phyloP scores from a whole-genome alignment of 495 filamentous ascomycete genomes.

The Evernia prunastri region DNA sequence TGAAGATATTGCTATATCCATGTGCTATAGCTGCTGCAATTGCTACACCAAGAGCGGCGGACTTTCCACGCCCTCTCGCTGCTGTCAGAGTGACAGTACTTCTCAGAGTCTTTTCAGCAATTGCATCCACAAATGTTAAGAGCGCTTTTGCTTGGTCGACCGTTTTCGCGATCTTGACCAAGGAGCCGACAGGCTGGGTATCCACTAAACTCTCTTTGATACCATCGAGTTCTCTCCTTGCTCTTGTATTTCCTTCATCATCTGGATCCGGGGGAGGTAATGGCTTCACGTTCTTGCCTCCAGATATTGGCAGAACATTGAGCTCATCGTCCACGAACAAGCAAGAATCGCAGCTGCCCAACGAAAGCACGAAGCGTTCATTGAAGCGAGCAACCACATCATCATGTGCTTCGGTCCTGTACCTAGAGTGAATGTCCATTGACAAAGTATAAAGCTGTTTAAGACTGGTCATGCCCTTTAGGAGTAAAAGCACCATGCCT shows the following conservation, averaged over 20 bases:
- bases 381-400: conserved; percentile 97
- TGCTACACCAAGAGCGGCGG: conserved; percentile 87
- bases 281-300: conserved; percentile 83
- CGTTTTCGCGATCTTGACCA: conserved; percentile 79
- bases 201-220: conserved; percentile 85
- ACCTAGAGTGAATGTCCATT: conserved; percentile 97
- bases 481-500: conserved; percentile 77
- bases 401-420: conserved; percentile 91
- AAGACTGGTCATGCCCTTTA: conserved; percentile 95
- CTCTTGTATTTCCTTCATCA: conserved; percentile 56
- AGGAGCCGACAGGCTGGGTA: conserved; percentile 74
- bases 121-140: conserved; percentile 91
- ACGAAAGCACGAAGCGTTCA: conserved; percentile 91
- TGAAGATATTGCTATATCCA: conserved; percentile 99
- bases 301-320: conserved; percentile 95
- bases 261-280: conserved; percentile 63
- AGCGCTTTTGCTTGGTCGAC: conserved; percentile 94
- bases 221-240: conserved; percentile 70
- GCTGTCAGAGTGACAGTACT: conserved; percentile 93
- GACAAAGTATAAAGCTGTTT: conserved; percentile 96
- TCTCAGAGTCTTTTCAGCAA: conserved; percentile 89
- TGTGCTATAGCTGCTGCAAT: conserved; percentile 91
- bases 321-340: conserved; percentile 96
- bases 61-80: conserved; percentile 93
- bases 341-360: conserved; percentile 90